Base-by-base conservation (phyloP, 2,329 filamentous ascomycete genomes). In the Curvularia sp. region DNA sequence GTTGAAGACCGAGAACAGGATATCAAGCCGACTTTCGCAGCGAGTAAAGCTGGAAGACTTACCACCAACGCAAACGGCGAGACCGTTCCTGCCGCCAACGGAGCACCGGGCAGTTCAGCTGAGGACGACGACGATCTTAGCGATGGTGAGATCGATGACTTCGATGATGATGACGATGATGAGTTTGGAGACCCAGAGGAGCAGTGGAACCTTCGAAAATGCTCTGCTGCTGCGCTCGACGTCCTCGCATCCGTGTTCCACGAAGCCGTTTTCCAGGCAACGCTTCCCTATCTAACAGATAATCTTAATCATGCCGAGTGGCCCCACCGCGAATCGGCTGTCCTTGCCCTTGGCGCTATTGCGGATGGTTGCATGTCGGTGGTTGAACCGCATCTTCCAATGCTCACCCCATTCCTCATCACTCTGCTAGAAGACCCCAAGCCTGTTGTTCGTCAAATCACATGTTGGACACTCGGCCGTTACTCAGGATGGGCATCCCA, bases 161-260 rank as follows among this genome's bases (percentile, higher is more conserved):
- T 83, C 30, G 85, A 88, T 55, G 90, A 91, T 48, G 92, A 91
- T 48, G 92, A 93, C 58, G 84, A 92, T 60, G 92, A 86, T 58
- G 84, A 92, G 62, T 82, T 84, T 41, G 83, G 82, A 49, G 92
- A 93, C 67, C 92, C 92, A 0, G 95, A 98, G 75, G 92, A 96
- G 75, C 87, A 88, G 68, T 99, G 95, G 95, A 98, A 94, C 54
- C 82, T 99, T 53, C 88, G 95, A 63, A 99, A 99, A 80, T 98
- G 95, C 81, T 98, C 95, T 38, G 95, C 95, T 7, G 95, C 95
- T 12, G 93, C 95, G 8, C 83, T 99, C 41, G 95, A 99, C 74
- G 92, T 97, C 12, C 93, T 99, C 69, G 93, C 95, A 18, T 90
- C 89, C 52, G 91, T 97, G 63, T 99, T 97, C 77, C 89, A 92